Conservation (phyloP, 495 filamentous ascomycete genomes). For the Penicillium coffeae region DNA sequence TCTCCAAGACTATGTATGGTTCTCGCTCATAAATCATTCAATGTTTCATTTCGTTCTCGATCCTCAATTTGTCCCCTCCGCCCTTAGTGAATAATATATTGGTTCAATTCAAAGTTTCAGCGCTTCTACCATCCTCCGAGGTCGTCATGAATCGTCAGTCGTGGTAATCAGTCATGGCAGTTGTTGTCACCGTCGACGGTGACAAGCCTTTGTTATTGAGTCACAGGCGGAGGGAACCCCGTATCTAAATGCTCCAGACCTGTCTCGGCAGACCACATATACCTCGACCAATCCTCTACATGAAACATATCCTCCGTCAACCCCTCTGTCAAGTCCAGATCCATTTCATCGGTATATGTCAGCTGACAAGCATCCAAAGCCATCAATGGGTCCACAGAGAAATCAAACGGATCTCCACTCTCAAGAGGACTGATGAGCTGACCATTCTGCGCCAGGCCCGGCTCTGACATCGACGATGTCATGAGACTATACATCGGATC, state of each 20-base stretch:
- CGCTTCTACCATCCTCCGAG: too few relatives aligned
- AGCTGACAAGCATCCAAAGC: conserved; percentile 11
- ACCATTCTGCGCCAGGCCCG: conserved; percentile 7
- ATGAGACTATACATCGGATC: conserved; percentile 19
- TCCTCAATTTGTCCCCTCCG: too few relatives aligned
- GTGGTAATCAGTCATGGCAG: background rate
- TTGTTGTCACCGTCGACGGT: background rate
- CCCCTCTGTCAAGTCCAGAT: conserved; percentile 20
- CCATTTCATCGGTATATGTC: conserved; percentile 21
- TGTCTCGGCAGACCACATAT: conserved; percentile 29
- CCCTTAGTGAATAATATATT: too few relatives aligned
- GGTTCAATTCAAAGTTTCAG: too few relatives aligned
- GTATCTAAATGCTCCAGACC: conserved; percentile 28
- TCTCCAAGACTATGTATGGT: background rate
- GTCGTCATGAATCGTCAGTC: background rate
- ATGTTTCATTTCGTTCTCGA: too few relatives aligned
- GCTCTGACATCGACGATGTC: conserved; percentile 4
- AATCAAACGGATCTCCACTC: conserved; percentile 20
- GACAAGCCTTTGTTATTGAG: conserved; percentile 17
- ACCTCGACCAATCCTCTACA: conserved; percentile 30
- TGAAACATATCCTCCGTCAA: conserved; percentile 19
- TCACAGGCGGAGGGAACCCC: conserved; percentile 9
- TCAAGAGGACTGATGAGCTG: conserved; percentile 21
- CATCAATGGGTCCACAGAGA: conserved; percentile 19
- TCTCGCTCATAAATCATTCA: background rate